phyloP scores from a whole-genome alignment of 257 asterid genomes.

The Cordia subcordata region DNA sequence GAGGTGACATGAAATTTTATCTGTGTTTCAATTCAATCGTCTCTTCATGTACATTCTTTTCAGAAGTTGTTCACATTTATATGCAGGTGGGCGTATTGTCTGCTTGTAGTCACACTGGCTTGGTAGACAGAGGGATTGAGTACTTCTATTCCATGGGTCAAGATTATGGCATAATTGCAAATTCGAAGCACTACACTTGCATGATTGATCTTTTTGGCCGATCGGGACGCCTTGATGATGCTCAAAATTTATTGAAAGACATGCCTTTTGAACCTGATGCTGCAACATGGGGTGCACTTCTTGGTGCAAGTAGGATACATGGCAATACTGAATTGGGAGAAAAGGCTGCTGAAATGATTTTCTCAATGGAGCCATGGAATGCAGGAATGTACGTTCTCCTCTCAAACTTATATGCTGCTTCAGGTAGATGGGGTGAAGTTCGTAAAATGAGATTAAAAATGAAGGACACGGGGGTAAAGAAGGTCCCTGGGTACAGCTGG shows the following conservation, averaged over 20 bases:
- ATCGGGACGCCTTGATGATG: slow-evolving; percentile 83
- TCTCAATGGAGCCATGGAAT: slow-evolving; percentile 82
- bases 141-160: slow-evolving; percentile 66
- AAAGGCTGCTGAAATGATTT: slow-evolving; percentile 87
- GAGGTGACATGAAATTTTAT: too few species aligned
- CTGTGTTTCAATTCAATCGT: background rate
- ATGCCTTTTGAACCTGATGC: slow-evolving; percentile 95
- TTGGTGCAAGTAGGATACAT: slow-evolving; percentile 94
- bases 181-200: slow-evolving; percentile 85
- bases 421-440: slow-evolving; percentile 86
- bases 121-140: slow-evolving; percentile 64
- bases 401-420: slow-evolving; percentile 80
- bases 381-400: slow-evolving; percentile 91
- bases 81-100: slow-evolving; percentile 74
- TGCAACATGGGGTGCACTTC: slow-evolving; percentile 97
- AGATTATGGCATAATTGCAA: slow-evolving; percentile 63
- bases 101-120: slow-evolving; percentile 87
- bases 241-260: slow-evolving; percentile 54
- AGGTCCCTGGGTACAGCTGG: slow-evolving; percentile 89
- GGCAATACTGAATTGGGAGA: slow-evolving; percentile 80
- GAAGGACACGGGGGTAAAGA: slow-evolving; percentile 69
- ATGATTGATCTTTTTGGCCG: slow-evolving; percentile 91
- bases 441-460: slow-evolving; percentile 65
- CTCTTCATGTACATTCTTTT: background rate
- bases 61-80: slow-evolving; percentile 10